Conservation (phyloP, 2,329 filamentous ascomycete genomes). For the Remersonia thermophila region DNA sequence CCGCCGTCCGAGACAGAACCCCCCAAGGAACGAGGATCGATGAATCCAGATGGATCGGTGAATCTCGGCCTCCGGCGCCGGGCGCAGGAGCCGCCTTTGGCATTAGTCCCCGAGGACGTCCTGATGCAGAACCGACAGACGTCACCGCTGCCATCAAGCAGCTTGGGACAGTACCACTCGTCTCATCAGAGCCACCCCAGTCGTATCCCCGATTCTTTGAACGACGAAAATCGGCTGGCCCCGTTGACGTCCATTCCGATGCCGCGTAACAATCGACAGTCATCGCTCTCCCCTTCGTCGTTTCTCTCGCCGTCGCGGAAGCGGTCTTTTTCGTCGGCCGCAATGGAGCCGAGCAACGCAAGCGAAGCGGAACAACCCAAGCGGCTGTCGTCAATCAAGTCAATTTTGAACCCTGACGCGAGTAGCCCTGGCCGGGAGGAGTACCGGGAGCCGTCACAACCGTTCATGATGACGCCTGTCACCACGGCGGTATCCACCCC, state of each 20-base stretch:
- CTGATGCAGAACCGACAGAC: slow-evolving; percentile 31
- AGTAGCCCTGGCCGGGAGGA: slow-evolving; percentile 18
- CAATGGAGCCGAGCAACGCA: slow-evolving; percentile 29
- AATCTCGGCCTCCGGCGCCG: slow-evolving; percentile 46
- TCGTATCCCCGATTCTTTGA: slow-evolving; percentile 31
- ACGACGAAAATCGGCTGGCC: slow-evolving; percentile 46
- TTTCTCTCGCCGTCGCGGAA: slow-evolving; percentile 51
- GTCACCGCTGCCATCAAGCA: slow-evolving; percentile 31
- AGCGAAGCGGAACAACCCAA: slow-evolving; percentile 38
- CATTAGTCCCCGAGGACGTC: slow-evolving; percentile 35
- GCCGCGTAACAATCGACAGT: slow-evolving; percentile 35
- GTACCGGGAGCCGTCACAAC: slow-evolving; percentile 26
- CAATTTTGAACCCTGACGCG: slow-evolving; percentile 52
- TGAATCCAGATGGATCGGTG: slow-evolving; percentile 53
- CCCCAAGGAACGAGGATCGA: slow-evolving; percentile 38
- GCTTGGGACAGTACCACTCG: slow-evolving; percentile 41
- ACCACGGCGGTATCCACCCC: slow-evolving; percentile 28
- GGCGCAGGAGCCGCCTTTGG: slow-evolving; percentile 28
- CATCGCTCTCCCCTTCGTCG: slow-evolving; percentile 48
- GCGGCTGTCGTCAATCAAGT: slow-evolving; percentile 63
- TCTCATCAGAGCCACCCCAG: slow-evolving; percentile 28
- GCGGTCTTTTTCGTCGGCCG: slow-evolving; percentile 52
- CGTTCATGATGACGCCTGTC: slow-evolving; percentile 32
- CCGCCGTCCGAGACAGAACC: slow-evolving; percentile 24
- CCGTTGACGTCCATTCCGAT: slow-evolving; percentile 38